Base-by-base conservation (phyloP, 1,139 yeast genomes). In the Magnusiomyces tetraspermus region DNA sequence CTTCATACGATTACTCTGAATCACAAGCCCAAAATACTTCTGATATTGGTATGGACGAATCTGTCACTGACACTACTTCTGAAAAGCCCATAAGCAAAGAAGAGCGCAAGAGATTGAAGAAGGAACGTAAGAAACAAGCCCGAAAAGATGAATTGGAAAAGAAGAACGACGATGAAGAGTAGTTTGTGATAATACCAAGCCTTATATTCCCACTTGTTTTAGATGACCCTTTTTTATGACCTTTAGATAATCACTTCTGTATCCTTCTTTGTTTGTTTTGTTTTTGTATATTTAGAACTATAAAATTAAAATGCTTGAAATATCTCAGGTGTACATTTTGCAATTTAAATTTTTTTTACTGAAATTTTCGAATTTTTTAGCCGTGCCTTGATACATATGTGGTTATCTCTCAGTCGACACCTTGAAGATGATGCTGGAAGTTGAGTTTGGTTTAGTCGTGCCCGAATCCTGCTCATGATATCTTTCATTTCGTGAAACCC, bases 31-130 rank as follows among this genome's bases (percentile, higher is more conserved):
- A 45, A 30, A 48, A 37, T 22, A 51, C 33, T 13, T 41, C 40
- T 8, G 54, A 51, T 17, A 52, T 42, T n/a, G 55, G 45, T 22
- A 46, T 26, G 2, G 21, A 19, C 24, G 48, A 43, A n/a, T 51
- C 24, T 3, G 47, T 36, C 31, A 43, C 36, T 2, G 53, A 51
- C 4, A 23, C 30, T 13, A 30, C 41, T 17, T 51, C 55, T n/a
- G 44, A 28, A 15, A 48, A 45, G 28, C 43, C 21, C 23, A 49
- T 65, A 5, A 61, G 61, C 47, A 65, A 67, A 55, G 71, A 65
- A 48, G 68, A 67, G 52, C 61, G 70, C 44, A 69, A 68, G 60
- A 61, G 70, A 59, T 65, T 71, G 60, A 72, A 73, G 58, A 72
- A 72, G 62, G 72, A 73, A 57, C 68, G 75, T 15, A 45, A 45